These are phyloP conservation scores for Spathaspora sp. DNA, from an alignment of 805 yeast genomes.

Conservation along the genomic window DNA sequence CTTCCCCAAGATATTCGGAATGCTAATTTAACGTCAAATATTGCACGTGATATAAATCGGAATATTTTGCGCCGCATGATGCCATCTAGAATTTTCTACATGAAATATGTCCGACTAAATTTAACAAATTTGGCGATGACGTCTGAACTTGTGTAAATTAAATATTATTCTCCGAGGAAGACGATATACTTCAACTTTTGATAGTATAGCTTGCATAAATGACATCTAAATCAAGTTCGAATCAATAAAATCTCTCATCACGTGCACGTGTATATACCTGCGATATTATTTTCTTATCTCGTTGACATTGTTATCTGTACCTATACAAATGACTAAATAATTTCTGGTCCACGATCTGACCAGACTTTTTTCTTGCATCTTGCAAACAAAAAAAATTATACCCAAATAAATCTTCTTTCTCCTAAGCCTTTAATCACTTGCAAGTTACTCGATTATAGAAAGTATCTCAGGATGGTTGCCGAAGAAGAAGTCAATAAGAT, in stretches of 20 bases:
- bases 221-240: too few relatives aligned
- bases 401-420: neutral
- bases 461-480: constrained; percentile 10
- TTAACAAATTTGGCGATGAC: neutral
- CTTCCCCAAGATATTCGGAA: too few relatives aligned
- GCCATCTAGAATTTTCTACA: neutral
- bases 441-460: neutral
- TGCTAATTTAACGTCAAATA: too few relatives aligned
- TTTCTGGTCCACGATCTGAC: too few relatives aligned
- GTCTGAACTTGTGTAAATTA: neutral
- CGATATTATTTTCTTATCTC: too few relatives aligned
- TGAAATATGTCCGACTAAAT: neutral
- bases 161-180: neutral
- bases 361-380: too few relatives aligned
- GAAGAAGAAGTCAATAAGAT: constrained; percentile 40
- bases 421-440: neutral
- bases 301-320: too few relatives aligned
- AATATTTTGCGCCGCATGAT: neutral
- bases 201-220: neutral
- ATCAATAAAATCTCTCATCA: too few relatives aligned
- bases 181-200: neutral
- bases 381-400: too few relatives aligned
- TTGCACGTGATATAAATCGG: neutral
- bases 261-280: too few relatives aligned
- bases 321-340: too few relatives aligned